Conservation (phyloP, 106 monocot species). For the Narthecium ossifragum region DNA sequence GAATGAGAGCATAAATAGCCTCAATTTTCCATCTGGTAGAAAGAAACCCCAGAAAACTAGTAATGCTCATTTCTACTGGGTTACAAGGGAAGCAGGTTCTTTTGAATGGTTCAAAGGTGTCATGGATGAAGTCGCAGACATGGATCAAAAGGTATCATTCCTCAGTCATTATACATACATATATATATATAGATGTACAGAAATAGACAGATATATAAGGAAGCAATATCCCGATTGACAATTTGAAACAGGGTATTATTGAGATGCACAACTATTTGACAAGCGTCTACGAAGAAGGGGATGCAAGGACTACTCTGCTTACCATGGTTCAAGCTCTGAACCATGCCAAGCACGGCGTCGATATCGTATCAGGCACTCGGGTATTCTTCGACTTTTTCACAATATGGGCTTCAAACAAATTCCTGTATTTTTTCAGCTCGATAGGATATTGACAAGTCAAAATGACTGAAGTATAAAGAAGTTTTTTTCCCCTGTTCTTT, state of each 20-base stretch:
- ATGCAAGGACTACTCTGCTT: constrained; percentile 81
- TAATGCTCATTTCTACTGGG: constrained; percentile 86
- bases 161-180: no score
- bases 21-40: constrained; percentile 30
- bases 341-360: constrained; percentile 79
- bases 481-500: no score
- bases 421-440: no score
- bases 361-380: constrained; percentile 84
- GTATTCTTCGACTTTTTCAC: no score
- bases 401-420: no score
- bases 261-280: constrained; percentile 93
- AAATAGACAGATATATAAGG: no score
- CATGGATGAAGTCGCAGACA: constrained; percentile 88
- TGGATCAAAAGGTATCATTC: constrained; percentile 87
- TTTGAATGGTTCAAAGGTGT: constrained; percentile 98
- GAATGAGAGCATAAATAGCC: constrained; percentile 48
- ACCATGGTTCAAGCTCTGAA: constrained; percentile 94
- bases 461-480: no score
- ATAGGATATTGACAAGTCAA: no score
- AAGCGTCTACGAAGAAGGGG: constrained; percentile 88
- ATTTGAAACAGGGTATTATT: constrained; percentile 57
- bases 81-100: constrained; percentile 71
- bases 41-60: constrained; percentile 54
- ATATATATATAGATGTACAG: no score
- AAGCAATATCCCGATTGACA: no score